These are phyloP conservation scores for Rauvolfia tetraphylla DNA, from an alignment of 257 asterid species.

Conservation along the genomic window DNA sequence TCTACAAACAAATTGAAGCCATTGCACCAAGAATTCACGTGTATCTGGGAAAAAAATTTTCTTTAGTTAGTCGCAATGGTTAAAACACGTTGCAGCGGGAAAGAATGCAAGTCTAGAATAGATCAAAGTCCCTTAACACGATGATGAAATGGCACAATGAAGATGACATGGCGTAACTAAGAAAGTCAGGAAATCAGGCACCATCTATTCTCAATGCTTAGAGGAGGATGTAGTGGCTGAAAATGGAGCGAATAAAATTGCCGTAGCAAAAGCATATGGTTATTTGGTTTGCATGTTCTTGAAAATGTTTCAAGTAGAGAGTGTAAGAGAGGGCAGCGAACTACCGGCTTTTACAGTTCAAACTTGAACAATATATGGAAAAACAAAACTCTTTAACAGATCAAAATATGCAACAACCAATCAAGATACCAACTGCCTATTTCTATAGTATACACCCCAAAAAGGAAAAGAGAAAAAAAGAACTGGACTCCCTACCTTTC, in stretches of 20 bases:
- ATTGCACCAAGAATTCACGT: not conserved
- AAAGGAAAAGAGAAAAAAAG: no score
- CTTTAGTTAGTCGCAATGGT: not conserved
- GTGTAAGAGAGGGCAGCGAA: no score
- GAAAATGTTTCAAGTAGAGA: not conserved
- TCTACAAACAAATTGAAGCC: not conserved
- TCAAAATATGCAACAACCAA: not conserved
- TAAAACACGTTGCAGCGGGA: not conserved
- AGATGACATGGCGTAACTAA: no score
- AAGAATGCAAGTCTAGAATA: not conserved
- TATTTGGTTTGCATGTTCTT: not conserved
- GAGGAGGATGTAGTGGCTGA: no score
- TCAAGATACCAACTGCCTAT: not conserved
- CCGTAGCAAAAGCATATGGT: no score
- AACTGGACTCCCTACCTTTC: not conserved
- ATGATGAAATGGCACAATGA: not conserved
- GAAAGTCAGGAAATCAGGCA: not conserved
- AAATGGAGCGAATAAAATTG: no score
- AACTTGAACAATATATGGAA: not conserved
- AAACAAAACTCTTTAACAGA: no score
- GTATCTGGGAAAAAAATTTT: not conserved
- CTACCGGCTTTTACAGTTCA: not conserved
- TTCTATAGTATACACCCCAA: not conserved
- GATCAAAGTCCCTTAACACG: not conserved
- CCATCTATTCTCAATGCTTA: no score